A percentile compares a stretch with the other conserved stretches of the same genome.
Evolutionary conservation across 345 rosid genomes (phyloP).

Genomic region (Kernera saxatilis): DNA sequence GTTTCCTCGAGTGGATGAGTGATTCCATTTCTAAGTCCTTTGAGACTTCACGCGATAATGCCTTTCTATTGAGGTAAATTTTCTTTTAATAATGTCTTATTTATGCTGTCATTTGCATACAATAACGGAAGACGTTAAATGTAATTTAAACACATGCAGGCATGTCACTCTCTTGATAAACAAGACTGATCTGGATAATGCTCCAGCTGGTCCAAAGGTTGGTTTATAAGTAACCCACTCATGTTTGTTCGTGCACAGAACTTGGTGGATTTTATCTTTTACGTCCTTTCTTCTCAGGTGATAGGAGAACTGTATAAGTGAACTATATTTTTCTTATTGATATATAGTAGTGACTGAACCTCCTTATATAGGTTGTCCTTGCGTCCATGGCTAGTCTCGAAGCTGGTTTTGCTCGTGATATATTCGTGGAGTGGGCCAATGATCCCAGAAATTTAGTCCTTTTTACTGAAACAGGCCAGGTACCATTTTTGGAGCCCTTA

Average conservation of each 20-base stretch:
- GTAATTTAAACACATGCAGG: slow-evolving; percentile 44
- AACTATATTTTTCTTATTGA: not conserved
- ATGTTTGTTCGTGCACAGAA: slow-evolving; percentile 2
- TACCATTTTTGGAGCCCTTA: slow-evolving; percentile 17
- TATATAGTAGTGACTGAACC: slow-evolving; percentile 11
- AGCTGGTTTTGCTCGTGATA: slow-evolving; percentile 95
- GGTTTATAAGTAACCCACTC: slow-evolving; percentile 3
- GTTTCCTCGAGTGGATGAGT: slow-evolving; percentile 99
- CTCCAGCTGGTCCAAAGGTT: slow-evolving; percentile 95
- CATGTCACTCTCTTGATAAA: slow-evolving; percentile 69
- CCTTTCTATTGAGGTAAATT: slow-evolving; percentile 80
- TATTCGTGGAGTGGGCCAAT: slow-evolving; percentile 92
- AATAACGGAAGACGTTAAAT: not conserved
- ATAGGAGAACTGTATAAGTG: no score
- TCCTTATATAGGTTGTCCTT: slow-evolving; percentile 64
- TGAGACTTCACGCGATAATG: slow-evolving; percentile 96
- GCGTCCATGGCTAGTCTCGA: slow-evolving; percentile 98
- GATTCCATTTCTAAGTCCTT: slow-evolving; percentile 95
- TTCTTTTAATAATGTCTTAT: not conserved
- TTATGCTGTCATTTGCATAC: not conserved
- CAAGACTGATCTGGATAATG: slow-evolving; percentile 85
- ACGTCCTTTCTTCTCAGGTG: not conserved
- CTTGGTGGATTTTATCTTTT: not conserved
- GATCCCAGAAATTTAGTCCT: slow-evolving; percentile 81
- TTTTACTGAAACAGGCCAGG: slow-evolving; percentile 98